Evolutionary conservation across 371 early-diverging fungal species (phyloP).

Genomic region (Rhizomucor miehei): DNA sequence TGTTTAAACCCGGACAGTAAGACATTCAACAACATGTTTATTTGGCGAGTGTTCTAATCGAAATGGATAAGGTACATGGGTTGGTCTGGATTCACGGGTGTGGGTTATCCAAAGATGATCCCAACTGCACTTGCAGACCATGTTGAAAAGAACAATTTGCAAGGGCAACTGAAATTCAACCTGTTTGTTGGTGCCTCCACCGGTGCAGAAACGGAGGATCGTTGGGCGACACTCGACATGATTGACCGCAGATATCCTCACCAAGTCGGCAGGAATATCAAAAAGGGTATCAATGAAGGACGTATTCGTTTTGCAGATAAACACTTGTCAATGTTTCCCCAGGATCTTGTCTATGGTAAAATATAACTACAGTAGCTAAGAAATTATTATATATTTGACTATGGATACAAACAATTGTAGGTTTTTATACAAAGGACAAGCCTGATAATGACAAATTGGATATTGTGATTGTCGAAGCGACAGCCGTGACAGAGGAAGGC

Average conservation of each 20-base stretch:
- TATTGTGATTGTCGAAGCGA: conserved; percentile 52
- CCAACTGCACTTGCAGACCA: conserved; percentile 49
- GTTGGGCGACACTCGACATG: conserved; percentile 47
- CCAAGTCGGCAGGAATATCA: conserved; percentile 50
- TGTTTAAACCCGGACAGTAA: conserved; percentile 49
- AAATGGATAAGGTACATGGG: conserved; percentile 24
- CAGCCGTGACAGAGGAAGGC: conserved; percentile 53
- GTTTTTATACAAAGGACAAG: conserved; percentile 48
- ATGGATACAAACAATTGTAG: conserved; percentile 12
- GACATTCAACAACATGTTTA: conserved; percentile 4
- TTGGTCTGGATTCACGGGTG: conserved; percentile 22
- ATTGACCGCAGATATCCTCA: conserved; percentile 55
- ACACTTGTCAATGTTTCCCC: conserved; percentile 56
- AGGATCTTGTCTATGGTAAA: conserved; percentile 48
- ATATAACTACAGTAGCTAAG: too few relatives aligned
- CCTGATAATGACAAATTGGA: conserved; percentile 40
- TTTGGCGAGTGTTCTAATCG: too few relatives aligned
- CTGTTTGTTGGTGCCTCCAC: conserved; percentile 52
- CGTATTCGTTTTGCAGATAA: conserved; percentile 55
- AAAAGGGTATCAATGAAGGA: conserved; percentile 49
- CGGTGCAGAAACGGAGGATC: conserved; percentile 49
- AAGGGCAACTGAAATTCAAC: conserved; percentile 53
- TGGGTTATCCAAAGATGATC: conserved; percentile 54
- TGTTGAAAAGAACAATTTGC: conserved; percentile 50
- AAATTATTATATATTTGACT: conserved; percentile 1